Evolutionary conservation across 495 filamentous ascomycete species (phyloP).

Genomic region (Penicillium ucsense): DNA sequence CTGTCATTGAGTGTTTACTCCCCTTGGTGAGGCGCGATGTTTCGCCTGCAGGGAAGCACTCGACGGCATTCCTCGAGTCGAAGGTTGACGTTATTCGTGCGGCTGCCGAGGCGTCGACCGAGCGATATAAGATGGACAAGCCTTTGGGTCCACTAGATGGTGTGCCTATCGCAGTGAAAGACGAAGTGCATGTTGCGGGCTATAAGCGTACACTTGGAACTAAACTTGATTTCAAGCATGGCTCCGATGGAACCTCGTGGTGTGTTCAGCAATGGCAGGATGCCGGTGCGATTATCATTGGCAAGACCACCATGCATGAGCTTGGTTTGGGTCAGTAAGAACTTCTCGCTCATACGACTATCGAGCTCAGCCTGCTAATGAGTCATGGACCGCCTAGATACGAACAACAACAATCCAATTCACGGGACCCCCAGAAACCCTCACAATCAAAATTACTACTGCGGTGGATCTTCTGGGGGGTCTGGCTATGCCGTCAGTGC

Average conservation of each 20-base stretch:
- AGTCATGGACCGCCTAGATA: conserved; percentile 38
- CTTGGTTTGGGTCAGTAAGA: conserved; percentile 53
- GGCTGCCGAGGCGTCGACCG: conserved; percentile 61
- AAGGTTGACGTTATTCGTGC: conserved; percentile 48
- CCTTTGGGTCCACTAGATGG: conserved; percentile 67
- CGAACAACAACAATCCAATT: conserved; percentile 73
- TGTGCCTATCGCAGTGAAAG: conserved; percentile 76
- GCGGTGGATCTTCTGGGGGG: conserved; percentile 82
- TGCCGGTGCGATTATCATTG: conserved; percentile 71
- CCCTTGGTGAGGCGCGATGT: conserved; percentile 55
- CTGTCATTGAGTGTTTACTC: conserved; percentile 60
- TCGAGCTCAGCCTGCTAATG: too few species aligned
- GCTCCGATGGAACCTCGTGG: conserved; percentile 50
- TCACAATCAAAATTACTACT: conserved; percentile 69
- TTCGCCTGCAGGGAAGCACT: conserved; percentile 45
- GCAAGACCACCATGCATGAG: conserved; percentile 90
- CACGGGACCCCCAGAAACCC: conserved; percentile 80
- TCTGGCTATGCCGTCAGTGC: conserved; percentile 66
- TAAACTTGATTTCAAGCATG: conserved; percentile 45
- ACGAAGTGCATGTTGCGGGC: conserved; percentile 69
- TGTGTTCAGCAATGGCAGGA: conserved; percentile 67
- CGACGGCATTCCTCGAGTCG: conserved; percentile 56
- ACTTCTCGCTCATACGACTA: neutral
- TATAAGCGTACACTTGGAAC: conserved; percentile 59
- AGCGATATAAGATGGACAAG: conserved; percentile 55